Base-by-base conservation (phyloP, 1,284 basidiomycete species). In the Cutaneotrichosporon curvatum region DNA sequence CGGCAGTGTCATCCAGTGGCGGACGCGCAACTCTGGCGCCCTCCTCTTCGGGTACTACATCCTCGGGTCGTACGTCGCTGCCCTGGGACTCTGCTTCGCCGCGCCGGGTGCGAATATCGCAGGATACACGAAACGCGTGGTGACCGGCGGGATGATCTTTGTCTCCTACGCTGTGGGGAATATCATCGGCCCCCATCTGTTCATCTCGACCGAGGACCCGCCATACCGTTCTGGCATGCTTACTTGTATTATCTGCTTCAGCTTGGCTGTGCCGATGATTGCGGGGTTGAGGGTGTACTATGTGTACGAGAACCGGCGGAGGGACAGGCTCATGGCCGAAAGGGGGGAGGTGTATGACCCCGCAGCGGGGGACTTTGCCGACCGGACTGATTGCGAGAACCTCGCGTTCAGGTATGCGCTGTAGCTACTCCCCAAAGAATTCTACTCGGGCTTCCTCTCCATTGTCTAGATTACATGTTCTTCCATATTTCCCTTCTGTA, bases 31-130 rank as follows among this genome's bases (percentile, higher is more conserved):
- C 3, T 40, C 34, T 21, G 58, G 58, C 25, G 56, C 58, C 23
- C 47, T 60, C n/a, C 30, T 64, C 30, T 62, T 60, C 38, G 60
- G 60, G 1, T 64, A 62, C 51, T 64, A 64, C 54, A 62, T 62
- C 42, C 45, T 64, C 16, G 53, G 49, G 4, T 58, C 60, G n/a
- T 65, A 61, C 43, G 61, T 65, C 40, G 61, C 56, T 7, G 43
- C 60, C 14, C 50, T 62, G 15, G 59, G 58, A 16, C 50, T 63
- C 11, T 56, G 51, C 23, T 61, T 65, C 35, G 60, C 56, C 12
- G 57, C 58, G 15, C 61, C 63, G 1, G 61, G 61, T 21, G 58
- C 61, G 37, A 65, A 65, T 37, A 45, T 61, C 16, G 50, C 57
- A 0, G 61, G 63, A 2, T 61, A 62, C 53, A 65, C 61, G 14